Conservation (phyloP, 2,329 filamentous ascomycete species). For the Delphinella strobiligena region DNA sequence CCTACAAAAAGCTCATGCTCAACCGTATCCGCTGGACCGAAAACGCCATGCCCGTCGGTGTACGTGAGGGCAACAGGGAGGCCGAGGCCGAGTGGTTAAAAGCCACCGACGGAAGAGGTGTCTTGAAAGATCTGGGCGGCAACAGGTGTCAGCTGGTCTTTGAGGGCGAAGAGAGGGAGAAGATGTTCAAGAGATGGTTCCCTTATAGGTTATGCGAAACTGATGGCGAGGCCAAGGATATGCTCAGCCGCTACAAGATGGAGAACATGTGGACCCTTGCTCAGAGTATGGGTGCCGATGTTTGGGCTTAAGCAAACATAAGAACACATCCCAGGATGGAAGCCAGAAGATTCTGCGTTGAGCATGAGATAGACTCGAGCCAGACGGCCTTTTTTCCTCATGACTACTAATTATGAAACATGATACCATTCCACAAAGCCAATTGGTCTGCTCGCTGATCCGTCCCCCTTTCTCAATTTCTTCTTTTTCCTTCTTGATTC, state of each 20-base stretch:
- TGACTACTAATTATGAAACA: too few species aligned
- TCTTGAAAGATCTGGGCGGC: constrained; percentile 65
- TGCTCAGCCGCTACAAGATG: constrained; percentile 70
- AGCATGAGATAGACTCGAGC: too few species aligned
- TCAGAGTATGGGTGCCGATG: constrained; percentile 44
- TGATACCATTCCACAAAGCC: too few species aligned
- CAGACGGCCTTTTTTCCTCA: too few species aligned
- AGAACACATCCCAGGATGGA: too few species aligned
- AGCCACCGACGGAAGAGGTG: constrained; percentile 64
- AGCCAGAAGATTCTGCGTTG: too few species aligned
- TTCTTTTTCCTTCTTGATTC: too few species aligned
- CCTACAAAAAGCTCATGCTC: constrained; percentile 87
- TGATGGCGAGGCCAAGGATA: constrained; percentile 75
- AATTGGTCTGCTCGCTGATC: neutral
- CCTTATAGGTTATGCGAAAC: constrained; percentile 77
- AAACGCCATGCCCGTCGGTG: constrained; percentile 54
- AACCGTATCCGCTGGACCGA: constrained; percentile 93
- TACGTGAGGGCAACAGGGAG: constrained; percentile 45
- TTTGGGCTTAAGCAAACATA: neutral
- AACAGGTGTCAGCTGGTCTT: constrained; percentile 82
- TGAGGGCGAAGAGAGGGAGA: constrained; percentile 74
- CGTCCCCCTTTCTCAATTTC: neutral
- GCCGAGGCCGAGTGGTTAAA: constrained; percentile 61
- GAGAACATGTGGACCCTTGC: constrained; percentile 92
- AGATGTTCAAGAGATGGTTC: constrained; percentile 77